These are phyloP conservation scores for Penicillium cosmopolitanum DNA, from an alignment of 495 filamentous ascomycete species.

Conservation along the genomic window DNA sequence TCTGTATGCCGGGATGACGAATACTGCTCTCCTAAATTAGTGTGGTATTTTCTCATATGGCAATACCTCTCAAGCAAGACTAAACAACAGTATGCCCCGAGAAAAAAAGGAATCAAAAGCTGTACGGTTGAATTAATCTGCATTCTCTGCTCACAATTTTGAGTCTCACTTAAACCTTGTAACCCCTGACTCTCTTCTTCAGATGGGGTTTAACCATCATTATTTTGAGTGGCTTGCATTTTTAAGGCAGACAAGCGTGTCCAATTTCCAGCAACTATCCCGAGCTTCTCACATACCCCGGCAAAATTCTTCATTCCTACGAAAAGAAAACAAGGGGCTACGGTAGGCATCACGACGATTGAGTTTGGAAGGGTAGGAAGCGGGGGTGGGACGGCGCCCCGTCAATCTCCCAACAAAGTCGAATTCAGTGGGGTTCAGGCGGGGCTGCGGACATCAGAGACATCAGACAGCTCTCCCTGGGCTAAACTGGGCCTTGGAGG, in stretches of 20 bases:
- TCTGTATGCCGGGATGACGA: background rate
- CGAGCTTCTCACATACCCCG: no score
- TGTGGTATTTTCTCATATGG: background rate
- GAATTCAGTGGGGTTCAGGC: background rate
- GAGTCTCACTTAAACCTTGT: no score
- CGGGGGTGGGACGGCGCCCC: constrained; percentile 5
- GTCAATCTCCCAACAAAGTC: constrained; percentile 5
- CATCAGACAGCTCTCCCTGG: background rate
- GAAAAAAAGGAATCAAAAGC: no score
- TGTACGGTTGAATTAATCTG: no score
- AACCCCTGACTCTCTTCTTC: no score
- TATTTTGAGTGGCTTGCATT: no score
- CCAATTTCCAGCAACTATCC: no score
- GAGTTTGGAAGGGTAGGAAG: background rate
- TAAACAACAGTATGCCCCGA: no score
- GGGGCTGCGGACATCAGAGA: background rate
- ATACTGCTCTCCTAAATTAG: background rate
- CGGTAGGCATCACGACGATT: background rate
- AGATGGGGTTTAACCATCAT: no score
- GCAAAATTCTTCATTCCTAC: no score
- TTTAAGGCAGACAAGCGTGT: no score
- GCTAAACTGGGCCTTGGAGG: background rate
- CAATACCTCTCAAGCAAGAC: background rate
- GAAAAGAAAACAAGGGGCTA: background rate
- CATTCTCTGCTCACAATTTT: no score